Evolutionary conservation across 345 rosid species (phyloP), one percentile per base, ranked within the genome.

Genomic region (Dipteronia sinensis): DNA sequence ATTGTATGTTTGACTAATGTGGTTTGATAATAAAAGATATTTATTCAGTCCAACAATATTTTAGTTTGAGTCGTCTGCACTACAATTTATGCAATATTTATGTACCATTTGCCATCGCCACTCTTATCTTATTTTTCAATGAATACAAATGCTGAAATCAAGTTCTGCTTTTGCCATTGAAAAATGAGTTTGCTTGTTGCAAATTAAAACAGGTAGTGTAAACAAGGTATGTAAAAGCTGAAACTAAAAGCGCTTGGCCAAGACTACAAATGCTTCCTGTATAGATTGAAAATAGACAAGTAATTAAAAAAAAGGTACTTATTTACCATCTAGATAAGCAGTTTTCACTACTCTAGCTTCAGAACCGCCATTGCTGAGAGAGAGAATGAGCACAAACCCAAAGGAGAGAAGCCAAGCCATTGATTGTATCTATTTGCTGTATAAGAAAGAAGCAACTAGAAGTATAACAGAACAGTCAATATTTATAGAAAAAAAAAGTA

Each of bases 301-400:
- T 2, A 34, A 34, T 34, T 34, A 0, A 15, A 44, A 38, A 5
- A 3, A 66, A 46, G 55, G 49, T 64, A 51, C 2, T 22, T 59
- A 15, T 27, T 76, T 80, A 82, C 90, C 86, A 58, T 85, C 87
- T 19, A 85, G 86, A 31, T 58, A 83, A 2, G 34, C 73, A 61
- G 69, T 69, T 66, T 44, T 23, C 25, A 76, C 51, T 58, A 79
- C 73, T 34, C 58, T 23, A 27, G 69, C 56, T 1, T 65, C 75
- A n/a, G n/a, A 56, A 65, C 31, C 76, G 56, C 38, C 47, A 62
- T 62, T 51, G 69, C 20, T 46, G 62, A 76, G 74, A 3, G 38
- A 76, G 58, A 81, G 49, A 59, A 70, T 2, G 77, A 70, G 22
- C 22, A 69, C 79, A 71, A 71, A 44, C 51, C 20, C 23, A 44